Evolutionary conservation across 176 grass and related monocot genomes (phyloP), one percentile per base, ranked within the genome.

Genomic region (Juncus effusus): DNA sequence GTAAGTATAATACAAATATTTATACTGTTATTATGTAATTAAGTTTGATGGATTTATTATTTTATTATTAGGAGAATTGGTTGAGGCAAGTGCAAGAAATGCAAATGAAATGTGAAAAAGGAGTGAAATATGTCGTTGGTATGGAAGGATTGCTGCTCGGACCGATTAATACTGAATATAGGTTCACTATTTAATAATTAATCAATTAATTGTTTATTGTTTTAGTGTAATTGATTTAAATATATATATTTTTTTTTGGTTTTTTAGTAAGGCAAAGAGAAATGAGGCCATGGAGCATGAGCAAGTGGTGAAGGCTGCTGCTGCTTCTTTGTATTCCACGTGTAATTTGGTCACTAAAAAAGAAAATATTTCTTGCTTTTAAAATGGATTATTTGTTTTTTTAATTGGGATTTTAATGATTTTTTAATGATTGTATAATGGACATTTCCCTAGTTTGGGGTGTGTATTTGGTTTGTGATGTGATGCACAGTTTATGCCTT

Each of bases 61-160:
- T 28, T 28, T 28, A 28, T 60, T 73, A 67, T 47, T 81, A 99
- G 95, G 95, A 93, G 62, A 87, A 78, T 16, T 87, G 89, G 76
- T 87, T 99, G 79, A 93, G 78, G 72, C 85, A 99, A 81, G 89
- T 99, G 36, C 85, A 93, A 74, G 85, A 89, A 82, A 99, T 99
- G 89, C 73, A 81, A 69, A 19, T 54, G 58, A 90, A 82, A 56
- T 93, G 95, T 69, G 89, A 99, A 42, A 85, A 85, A 73, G 95
- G 95, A 36, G 60, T 99, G 13, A 85, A 84, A 58, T 83, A 84
- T 74, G 79, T 76, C 59, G 35, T 61, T 56, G 61, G 66, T 10
- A 47, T 47, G 6, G 80, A 84, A 44, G 76, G 56, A 66, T 62
- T 84, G 11, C 14, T 74, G 56, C 78, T 67, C 73, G 83, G 83